phyloP scores from a whole-genome alignment of 768 basidiomycete genomes.

The Serendipita sp. region DNA sequence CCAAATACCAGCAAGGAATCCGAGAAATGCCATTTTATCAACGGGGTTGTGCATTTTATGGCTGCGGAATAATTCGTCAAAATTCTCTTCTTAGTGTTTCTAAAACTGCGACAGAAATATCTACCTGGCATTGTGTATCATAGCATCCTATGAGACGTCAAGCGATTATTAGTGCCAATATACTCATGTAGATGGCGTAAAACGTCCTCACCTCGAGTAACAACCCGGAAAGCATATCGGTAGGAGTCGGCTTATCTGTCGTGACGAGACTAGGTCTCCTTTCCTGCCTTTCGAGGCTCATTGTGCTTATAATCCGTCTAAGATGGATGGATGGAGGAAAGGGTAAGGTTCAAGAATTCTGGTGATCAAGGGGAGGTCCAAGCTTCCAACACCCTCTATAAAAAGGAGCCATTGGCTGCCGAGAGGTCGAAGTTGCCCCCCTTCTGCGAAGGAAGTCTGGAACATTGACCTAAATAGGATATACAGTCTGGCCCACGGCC shows the following conservation, averaged over 20 bases:
- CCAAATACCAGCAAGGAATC: conserved; percentile 13
- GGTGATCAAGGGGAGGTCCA: too few relatives aligned
- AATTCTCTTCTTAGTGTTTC: conserved; percentile 2
- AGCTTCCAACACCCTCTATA: too few relatives aligned
- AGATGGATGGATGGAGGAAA: too few relatives aligned
- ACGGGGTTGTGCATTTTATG: conserved; percentile 8
- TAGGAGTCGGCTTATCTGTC: not conserved
- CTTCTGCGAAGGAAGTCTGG: too few relatives aligned
- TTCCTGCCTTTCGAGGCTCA: not conserved
- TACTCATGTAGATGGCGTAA: not conserved
- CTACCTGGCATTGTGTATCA: conserved; percentile 12
- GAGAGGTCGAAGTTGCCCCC: too few relatives aligned
- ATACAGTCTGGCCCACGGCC: too few relatives aligned
- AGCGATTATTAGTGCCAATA: not conserved
- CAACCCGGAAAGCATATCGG: conserved; percentile 13
- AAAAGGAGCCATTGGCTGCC: too few relatives aligned
- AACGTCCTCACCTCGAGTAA: conserved; percentile 4
- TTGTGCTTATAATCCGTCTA: too few relatives aligned
- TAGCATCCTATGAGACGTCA: conserved; percentile 7
- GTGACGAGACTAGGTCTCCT: not conserved
- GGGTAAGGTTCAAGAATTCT: too few relatives aligned
- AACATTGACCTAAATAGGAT: too few relatives aligned
- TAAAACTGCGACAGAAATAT: not conserved
- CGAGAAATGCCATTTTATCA: conserved; percentile 12
- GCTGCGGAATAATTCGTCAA: not conserved